Evolutionary conservation across 140 eudicot genomes (phyloP).

Genomic region (Oenanthe javanica): DNA sequence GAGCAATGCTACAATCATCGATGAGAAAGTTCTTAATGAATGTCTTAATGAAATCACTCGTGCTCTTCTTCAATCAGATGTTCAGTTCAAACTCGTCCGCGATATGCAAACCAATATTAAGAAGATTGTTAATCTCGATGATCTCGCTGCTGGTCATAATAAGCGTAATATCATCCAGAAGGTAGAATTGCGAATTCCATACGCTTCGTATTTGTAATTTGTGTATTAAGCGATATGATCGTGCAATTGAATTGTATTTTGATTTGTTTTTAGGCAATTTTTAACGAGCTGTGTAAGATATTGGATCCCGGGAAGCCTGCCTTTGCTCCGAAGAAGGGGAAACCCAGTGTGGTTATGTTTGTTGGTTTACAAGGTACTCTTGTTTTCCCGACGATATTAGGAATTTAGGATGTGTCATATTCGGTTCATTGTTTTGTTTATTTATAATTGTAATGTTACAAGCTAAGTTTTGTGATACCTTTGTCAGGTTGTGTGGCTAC

Average conservation of each 20-base stretch:
- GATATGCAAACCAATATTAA: constrained; percentile 83
- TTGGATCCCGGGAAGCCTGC: constrained; percentile 94
- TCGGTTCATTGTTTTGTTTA: neutral
- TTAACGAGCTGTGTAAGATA: constrained; percentile 83
- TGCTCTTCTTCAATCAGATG: constrained; percentile 94
- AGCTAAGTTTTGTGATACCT: neutral
- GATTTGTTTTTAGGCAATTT: constrained; percentile 45
- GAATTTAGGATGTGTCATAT: neutral
- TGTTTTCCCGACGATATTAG: neutral
- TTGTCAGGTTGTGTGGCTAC: neutral
- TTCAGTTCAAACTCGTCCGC: constrained; percentile 74
- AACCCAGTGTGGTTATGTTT: constrained; percentile 81
- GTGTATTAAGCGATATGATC: neutral
- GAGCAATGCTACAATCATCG: constrained; percentile 99
- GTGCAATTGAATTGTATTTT: neutral
- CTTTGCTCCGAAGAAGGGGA: constrained; percentile 79
- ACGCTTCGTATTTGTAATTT: too few relatives aligned
- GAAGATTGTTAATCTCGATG: constrained; percentile 89
- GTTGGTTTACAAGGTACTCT: constrained; percentile 91
- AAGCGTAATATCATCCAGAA: constrained; percentile 85
- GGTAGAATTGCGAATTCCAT: constrained; percentile 16
- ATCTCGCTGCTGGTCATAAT: constrained; percentile 98
- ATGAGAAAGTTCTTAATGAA: constrained; percentile 78
- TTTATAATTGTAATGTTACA: neutral
- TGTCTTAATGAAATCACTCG: constrained; percentile 93